Base-by-base conservation (phyloP, 108 stramenopile species). In the Aurantiochytrium sp. region DNA sequence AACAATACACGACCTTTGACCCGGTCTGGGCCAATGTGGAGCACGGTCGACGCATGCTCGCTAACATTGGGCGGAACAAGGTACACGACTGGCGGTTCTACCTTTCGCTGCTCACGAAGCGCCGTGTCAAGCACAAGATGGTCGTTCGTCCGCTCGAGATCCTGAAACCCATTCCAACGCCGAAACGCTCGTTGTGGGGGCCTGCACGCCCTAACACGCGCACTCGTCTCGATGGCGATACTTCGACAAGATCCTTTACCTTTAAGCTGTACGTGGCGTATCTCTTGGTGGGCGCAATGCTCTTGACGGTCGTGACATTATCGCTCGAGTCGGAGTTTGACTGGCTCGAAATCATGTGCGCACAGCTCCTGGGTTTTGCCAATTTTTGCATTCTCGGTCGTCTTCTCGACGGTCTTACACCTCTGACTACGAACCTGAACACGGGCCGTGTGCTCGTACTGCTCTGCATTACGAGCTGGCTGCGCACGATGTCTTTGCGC, bases 11-110 rank as follows among this genome's bases (percentile, higher is more conserved):
- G 21, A 88, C 87, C 64, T 87, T 87, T 19, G 88, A 90, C 88
- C 83, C 90, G 29, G 58, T 90, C 19, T 90, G 76, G 45, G 90
- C 90, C 49, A 90, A 90, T 43, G 25, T 88, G 14, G 51, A 53
- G 55, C 90, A 90, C 60, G 28, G 25, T 16, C 58, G 59, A 19
- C 87, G 87, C 21, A 58, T 88, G 87, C 18, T 53, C 23, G 51
- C 45, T 3, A 83, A 83, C 49, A 53, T 83, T 12, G 76, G 51
- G n/a, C 45, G 25, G 19, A 53, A 53, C 25, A 83, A 83, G 51
- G 19, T 45, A 6, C 45, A 45, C n/a, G 51, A 28, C 51, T 83
- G 45, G 76, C 23, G 49, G 10, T 83, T 83, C 76, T 83, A 83
- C 51, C 28, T 83, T 12, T 23, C 49, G 51, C 51, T 83, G 76